phyloP scores from a whole-genome alignment of 2,329 filamentous ascomycete genomes.

The Venturia nashicola region DNA sequence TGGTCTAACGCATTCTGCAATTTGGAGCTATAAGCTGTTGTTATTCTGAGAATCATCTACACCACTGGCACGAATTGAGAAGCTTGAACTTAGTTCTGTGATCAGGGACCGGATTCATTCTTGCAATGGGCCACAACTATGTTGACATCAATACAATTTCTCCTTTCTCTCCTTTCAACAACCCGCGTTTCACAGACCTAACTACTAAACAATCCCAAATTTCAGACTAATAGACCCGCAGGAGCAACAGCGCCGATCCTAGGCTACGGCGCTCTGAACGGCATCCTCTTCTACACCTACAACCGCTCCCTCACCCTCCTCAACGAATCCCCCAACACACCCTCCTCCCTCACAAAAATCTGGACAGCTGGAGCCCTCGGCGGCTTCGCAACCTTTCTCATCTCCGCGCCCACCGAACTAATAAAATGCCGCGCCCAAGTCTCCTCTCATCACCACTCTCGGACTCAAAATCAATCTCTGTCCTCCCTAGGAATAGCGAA shows the following conservation, averaged over 20 bases:
- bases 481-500: slow-evolving; percentile 51
- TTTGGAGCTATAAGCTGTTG: no score
- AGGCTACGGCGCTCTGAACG: slow-evolving; percentile 84
- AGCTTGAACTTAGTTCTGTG: no score
- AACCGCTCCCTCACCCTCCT: slow-evolving; percentile 66
- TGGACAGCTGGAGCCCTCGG: slow-evolving; percentile 72
- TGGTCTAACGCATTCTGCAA: no score
- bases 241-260: slow-evolving; percentile 78
- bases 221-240: slow-evolving; percentile 16
- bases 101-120: no score
- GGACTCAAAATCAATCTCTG: slow-evolving; percentile 1
- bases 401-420: slow-evolving; percentile 81
- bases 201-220: no score
- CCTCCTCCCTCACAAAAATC: slow-evolving; percentile 39
- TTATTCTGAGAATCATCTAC: no score
- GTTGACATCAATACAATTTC: no score
- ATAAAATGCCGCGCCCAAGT: slow-evolving; percentile 83
- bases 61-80: no score
- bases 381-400: slow-evolving; percentile 72
- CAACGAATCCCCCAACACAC: slow-evolving; percentile 18
- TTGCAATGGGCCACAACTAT: no score
- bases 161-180: no score
- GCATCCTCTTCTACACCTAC: slow-evolving; percentile 79
- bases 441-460: neutral
- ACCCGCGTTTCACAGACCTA: no score